Conservation (phyloP, 202 grass and related monocot genomes). For the Sporobolus alterniflorus region DNA sequence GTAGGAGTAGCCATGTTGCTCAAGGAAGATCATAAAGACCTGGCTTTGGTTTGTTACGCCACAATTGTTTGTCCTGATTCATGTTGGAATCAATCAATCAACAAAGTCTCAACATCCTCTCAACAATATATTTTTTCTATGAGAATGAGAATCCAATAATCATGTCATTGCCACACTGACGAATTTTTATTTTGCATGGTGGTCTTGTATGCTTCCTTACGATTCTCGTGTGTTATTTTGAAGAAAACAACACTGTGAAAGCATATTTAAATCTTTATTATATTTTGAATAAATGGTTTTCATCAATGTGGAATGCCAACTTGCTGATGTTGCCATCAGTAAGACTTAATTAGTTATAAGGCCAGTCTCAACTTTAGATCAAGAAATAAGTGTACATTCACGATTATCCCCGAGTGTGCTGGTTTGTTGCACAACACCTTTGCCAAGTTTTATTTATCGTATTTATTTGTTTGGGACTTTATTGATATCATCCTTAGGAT, state of each 20-base stretch:
- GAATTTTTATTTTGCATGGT: not conserved
- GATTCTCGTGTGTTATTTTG: too few relatives aligned
- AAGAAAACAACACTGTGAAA: too few relatives aligned
- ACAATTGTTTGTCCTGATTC: not conserved
- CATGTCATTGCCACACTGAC: not conserved
- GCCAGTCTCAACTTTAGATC: not conserved
- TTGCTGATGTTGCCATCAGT: too few relatives aligned
- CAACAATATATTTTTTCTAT: not conserved
- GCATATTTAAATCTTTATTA: too few relatives aligned
- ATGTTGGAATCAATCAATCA: not conserved
- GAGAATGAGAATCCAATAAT: not conserved
- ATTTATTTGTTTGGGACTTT: too few relatives aligned
- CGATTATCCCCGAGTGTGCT: too few relatives aligned
- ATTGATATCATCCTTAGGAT: too few relatives aligned
- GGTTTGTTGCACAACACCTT: too few relatives aligned
- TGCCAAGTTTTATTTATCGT: too few relatives aligned
- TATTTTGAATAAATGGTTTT: not conserved
- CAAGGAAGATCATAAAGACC: not conserved
- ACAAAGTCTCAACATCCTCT: not conserved
- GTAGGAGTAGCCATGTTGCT: not conserved
- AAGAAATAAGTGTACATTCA: too few relatives aligned
- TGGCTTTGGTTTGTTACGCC: not conserved
- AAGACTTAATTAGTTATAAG: not conserved
- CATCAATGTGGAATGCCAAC: not conserved
- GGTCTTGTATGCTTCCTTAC: too few relatives aligned